Conservation (phyloP, 164 flowering plant species). For the Magnolia kwangsiensis region DNA sequence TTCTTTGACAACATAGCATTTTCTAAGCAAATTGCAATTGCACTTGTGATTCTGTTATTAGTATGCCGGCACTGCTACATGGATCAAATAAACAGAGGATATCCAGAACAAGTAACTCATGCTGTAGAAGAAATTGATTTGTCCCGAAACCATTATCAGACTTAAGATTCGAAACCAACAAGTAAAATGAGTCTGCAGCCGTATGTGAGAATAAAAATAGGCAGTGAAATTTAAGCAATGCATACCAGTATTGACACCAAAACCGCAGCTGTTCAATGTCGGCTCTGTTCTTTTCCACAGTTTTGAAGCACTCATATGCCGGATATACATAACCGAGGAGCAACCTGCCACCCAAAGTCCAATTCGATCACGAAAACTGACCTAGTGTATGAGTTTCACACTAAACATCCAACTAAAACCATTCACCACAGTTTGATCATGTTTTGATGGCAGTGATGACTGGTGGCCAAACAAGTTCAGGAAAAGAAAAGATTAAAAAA, state of each 20-base stretch:
- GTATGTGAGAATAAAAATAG: not conserved
- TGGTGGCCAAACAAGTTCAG: not conserved
- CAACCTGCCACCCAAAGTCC: conserved; percentile 34
- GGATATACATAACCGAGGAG: conserved; percentile 81
- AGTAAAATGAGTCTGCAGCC: not conserved
- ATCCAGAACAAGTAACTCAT: no score
- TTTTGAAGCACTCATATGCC: conserved; percentile 79
- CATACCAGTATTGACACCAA: conserved; percentile 94
- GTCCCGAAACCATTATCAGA: no score
- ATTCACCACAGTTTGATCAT: not conserved
- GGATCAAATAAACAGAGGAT: no score
- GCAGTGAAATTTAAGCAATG: not conserved
- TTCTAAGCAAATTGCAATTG: no score
- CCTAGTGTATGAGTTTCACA: not conserved
- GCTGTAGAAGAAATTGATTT: no score
- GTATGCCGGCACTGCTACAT: no score
- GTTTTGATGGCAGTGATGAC: not conserved
- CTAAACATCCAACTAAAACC: not conserved
- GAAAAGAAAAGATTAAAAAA: no score
- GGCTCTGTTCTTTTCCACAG: conserved; percentile 57
- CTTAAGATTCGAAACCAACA: not conserved
- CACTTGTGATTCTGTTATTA: no score
- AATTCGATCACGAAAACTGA: not conserved
- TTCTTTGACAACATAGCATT: no score
- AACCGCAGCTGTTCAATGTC: conserved; percentile 62